phyloP scores from a whole-genome alignment of 306 rosid genomes.

The Pterocarpus santalinus region DNA sequence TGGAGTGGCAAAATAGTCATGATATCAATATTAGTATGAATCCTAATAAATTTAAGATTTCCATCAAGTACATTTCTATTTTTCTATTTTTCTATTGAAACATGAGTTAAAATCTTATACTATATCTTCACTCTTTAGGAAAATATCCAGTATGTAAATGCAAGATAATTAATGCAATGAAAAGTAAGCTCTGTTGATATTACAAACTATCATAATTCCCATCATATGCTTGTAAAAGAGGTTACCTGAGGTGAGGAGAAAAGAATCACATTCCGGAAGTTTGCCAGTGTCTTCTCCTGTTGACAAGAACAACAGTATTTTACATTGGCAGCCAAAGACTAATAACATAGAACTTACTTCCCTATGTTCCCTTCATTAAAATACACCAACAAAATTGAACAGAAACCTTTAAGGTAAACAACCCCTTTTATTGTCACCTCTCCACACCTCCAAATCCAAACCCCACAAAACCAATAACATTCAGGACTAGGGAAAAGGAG shows the following conservation, averaged over 20 bases:
- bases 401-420: conserved; percentile 25
- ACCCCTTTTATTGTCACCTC: neutral
- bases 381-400: conserved; percentile 29
- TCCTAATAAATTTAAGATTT: conserved; percentile 19
- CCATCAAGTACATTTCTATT: conserved; percentile 21
- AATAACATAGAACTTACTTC: conserved; percentile 5
- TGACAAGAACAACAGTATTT: conserved; percentile 27
- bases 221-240: conserved; percentile 28
- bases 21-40: conserved; percentile 22
- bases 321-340: conserved; percentile 4
- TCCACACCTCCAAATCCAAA: conserved; percentile 24
- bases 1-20: neutral
- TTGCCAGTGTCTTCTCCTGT: conserved; percentile 59
- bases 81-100: neutral
- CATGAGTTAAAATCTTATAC: conserved; percentile 11
- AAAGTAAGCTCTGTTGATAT: neutral
- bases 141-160: conserved; percentile 12
- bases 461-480: neutral
- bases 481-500: neutral
- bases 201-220: conserved; percentile 8
- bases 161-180: conserved; percentile 25
- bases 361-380: conserved; percentile 9
- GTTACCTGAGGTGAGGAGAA: conserved; percentile 69
- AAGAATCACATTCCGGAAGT: conserved; percentile 57
- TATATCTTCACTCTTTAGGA: conserved; percentile 20